These are phyloP conservation scores for Calonectria hawksworthii DNA, from an alignment of 2,329 filamentous ascomycete genomes.

Conservation along the genomic window DNA sequence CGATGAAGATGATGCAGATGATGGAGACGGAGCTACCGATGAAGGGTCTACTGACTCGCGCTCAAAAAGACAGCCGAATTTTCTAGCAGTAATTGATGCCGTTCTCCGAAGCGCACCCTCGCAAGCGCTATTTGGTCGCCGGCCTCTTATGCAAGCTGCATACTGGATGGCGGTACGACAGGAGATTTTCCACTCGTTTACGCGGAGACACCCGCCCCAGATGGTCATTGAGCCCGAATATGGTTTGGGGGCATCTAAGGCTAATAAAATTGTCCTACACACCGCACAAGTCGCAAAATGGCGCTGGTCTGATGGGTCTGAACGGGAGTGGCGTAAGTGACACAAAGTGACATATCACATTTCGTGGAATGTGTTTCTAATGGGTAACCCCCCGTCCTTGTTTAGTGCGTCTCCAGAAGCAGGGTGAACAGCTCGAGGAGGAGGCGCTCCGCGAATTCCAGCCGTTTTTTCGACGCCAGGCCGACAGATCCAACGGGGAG, in stretches of 20 bases:
- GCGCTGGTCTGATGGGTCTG: conserved; percentile 54
- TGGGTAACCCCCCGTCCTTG: neutral
- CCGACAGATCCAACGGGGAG: conserved; percentile 54
- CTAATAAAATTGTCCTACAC: conserved; percentile 58
- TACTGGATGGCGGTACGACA: conserved; percentile 59
- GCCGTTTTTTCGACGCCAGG: conserved; percentile 52
- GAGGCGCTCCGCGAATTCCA: conserved; percentile 49
- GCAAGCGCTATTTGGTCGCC: conserved; percentile 51
- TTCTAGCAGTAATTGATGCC: conserved; percentile 57
- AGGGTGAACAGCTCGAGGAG: conserved; percentile 53
- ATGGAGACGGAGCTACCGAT: neutral
- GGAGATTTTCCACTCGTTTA: conserved; percentile 58
- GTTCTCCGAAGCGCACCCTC: conserved; percentile 55
- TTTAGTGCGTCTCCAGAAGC: conserved; percentile 52
- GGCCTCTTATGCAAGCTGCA: conserved; percentile 55
- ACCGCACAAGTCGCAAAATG: conserved; percentile 58
- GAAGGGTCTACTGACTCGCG: conserved; percentile 3
- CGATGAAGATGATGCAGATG: conserved; percentile 50
- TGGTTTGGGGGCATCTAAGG: conserved; percentile 52
- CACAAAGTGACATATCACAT: neutral
- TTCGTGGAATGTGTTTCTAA: neutral
- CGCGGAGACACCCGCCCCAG: conserved; percentile 54
- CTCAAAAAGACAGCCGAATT: conserved; percentile 51
- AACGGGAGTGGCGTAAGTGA: conserved; percentile 54
- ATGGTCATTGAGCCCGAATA: conserved; percentile 52